A percentile compares a stretch with the other conserved stretches of the same genome.
Evolutionary conservation across 306 rosid genomes (phyloP).

Genomic region (Quillaja saponaria): DNA sequence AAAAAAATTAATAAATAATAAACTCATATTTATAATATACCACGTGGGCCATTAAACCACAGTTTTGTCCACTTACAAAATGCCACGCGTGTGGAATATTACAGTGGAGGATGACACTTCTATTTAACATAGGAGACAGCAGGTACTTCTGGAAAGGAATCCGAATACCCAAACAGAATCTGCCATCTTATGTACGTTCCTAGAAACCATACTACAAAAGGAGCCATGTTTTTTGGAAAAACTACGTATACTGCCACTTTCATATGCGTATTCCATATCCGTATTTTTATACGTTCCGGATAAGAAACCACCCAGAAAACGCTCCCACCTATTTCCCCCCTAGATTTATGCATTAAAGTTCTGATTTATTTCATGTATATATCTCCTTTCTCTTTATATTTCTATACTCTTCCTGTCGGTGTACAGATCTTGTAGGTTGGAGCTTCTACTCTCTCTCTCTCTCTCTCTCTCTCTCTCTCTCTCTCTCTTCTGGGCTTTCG

Average conservation of each 20-base stretch:
- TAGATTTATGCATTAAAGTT: conserved; percentile 60
- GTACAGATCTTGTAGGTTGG: conserved; percentile 60
- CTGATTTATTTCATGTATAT: conserved; percentile 10
- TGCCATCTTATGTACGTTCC: neutral
- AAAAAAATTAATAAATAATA: neutral
- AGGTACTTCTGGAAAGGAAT: neutral
- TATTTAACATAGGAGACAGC: neutral
- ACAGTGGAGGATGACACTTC: neutral
- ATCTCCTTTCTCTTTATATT: neutral
- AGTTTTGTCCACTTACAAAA: neutral
- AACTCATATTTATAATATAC: neutral
- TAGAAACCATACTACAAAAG: neutral
- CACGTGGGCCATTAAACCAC: neutral
- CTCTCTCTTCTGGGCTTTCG: conserved; percentile 23
- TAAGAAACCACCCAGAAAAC: conserved; percentile 28
- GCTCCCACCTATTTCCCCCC: conserved; percentile 24
- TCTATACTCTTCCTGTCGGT: conserved; percentile 62
- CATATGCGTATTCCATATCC: conserved; percentile 28
- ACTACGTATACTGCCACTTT: conserved; percentile 17
- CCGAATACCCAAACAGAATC: neutral
- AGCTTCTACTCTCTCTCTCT: conserved; percentile 25
- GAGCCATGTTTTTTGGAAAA: neutral
- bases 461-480: conserved; percentile 30
- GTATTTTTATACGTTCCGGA: conserved; percentile 48
- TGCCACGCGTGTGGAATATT: neutral